Evolutionary conservation across 306 rosid genomes (phyloP), one percentile per base, ranked within the genome.

Genomic region (Glycine soja): DNA sequence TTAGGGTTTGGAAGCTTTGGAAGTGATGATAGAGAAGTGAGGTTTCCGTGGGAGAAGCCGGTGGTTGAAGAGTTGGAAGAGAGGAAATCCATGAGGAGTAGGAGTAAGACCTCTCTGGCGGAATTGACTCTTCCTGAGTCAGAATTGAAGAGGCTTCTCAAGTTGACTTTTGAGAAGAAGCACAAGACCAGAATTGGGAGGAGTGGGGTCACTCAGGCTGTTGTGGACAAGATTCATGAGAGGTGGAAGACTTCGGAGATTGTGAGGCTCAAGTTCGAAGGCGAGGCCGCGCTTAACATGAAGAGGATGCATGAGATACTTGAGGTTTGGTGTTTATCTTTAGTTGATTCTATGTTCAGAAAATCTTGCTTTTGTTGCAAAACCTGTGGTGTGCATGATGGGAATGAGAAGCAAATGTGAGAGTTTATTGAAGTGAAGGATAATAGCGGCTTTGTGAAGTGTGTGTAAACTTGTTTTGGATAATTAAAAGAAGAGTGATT

Each of bases 31-130:
- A 88, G 88, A 50, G 95, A 86, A 86, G 93, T 87, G 19, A 88
- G 94, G 86, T 93, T 95, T 85, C 99, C 99, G 0, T 95, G 98
- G 98, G 99, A 95, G 81, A 95, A 91, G 87, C 86, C 94, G 0
- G 65, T 73, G 88, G 91, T 72, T 78, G 80, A 80, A 64, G 91
- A 80, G 80, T 85, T 53, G 11, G 82, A 51, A 43, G 86, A 77
- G 48, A 86, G 82, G 64, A 80, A 48, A 73, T 70, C 68, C 14
- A 56, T 6, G 42, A 89, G 85, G 84, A 85, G 81, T n/a, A 88
- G 67, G 68, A 80, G 88, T 74, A 91, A 80, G 86, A 84, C 91
- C 9, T 87, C 91, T 14, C 38, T 95, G 87, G 99, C 99, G 3
- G 97, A 95, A 75, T 43, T 95, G 89, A 92, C 98, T 67, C 97